These are phyloP conservation scores for Paecilomyces niveus DNA, from an alignment of 2,329 filamentous ascomycete species.

Conservation along the genomic window DNA sequence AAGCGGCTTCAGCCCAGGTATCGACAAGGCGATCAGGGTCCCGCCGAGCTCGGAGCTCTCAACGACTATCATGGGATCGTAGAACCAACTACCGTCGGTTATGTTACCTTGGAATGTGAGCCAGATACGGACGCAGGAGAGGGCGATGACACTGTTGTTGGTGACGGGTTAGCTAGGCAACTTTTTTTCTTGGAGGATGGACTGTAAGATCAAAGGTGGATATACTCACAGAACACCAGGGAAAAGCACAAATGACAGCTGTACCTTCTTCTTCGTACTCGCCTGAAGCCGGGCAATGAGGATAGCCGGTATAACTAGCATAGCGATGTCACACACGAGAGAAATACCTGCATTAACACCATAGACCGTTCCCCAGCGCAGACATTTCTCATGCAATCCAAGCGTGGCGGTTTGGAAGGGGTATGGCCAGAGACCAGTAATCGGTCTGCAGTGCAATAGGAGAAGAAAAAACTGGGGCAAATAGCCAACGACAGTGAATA, in stretches of 20 bases:
- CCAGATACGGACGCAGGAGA: slow-evolving; percentile 42
- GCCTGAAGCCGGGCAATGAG: slow-evolving; percentile 43
- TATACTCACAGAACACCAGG: slow-evolving; percentile 43
- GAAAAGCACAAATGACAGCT: slow-evolving; percentile 42
- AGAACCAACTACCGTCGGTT: slow-evolving; percentile 44
- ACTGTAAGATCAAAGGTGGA: not conserved
- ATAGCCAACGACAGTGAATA: slow-evolving; percentile 33
- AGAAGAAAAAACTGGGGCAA: slow-evolving; percentile 45
- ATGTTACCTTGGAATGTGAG: slow-evolving; percentile 45
- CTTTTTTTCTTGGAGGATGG: not conserved
- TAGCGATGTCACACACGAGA: slow-evolving; percentile 43
- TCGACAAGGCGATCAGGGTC: slow-evolving; percentile 45
- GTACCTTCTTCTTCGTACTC: slow-evolving; percentile 38
- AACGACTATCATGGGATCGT: slow-evolving; percentile 44
- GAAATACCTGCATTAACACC: slow-evolving; percentile 45
- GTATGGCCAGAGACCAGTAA: slow-evolving; percentile 48
- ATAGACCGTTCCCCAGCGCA: slow-evolving; percentile 48
- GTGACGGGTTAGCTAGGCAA: slow-evolving; percentile 1
- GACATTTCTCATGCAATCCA: slow-evolving; percentile 32
- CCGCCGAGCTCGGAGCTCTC: slow-evolving; percentile 46
- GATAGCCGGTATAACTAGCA: slow-evolving; percentile 45
- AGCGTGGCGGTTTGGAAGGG: slow-evolving; percentile 37
- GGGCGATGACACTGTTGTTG: slow-evolving; percentile 39
- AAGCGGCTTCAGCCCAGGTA: slow-evolving; percentile 45
- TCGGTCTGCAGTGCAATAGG: slow-evolving; percentile 46